These are phyloP conservation scores for Opeltia flavorubescens DNA, from an alignment of 495 filamentous ascomycete genomes.

Conservation along the genomic window DNA sequence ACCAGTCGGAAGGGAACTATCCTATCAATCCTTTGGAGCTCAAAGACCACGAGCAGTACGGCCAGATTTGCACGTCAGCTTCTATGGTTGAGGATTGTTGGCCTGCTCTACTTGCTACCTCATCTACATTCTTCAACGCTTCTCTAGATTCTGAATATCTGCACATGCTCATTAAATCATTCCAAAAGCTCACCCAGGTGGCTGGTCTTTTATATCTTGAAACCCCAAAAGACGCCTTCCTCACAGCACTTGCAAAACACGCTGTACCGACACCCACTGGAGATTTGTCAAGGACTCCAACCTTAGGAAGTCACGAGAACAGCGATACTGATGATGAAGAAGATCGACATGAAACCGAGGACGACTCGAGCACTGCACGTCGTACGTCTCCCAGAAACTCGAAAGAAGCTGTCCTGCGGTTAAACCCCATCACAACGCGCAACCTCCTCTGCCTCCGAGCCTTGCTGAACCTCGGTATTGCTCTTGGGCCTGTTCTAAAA, in stretches of 20 bases:
- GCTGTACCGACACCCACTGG: conserved; percentile 55
- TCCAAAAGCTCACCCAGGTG: conserved; percentile 93
- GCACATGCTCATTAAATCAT: conserved; percentile 78
- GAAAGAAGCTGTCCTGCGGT: conserved; percentile 19
- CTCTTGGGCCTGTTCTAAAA: conserved; percentile 69
- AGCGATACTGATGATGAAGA: background rate
- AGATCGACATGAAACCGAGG: conserved; percentile 1
- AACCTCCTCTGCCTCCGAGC: conserved; percentile 85
- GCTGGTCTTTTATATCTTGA: conserved; percentile 71
- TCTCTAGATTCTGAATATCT: conserved; percentile 90
- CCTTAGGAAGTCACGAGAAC: background rate
- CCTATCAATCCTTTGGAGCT: conserved; percentile 70
- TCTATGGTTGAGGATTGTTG: conserved; percentile 81
- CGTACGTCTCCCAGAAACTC: conserved; percentile 33
- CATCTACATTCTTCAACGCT: conserved; percentile 87
- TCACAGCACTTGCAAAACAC: conserved; percentile 85
- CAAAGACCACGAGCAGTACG: conserved; percentile 52
- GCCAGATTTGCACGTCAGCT: conserved; percentile 59
- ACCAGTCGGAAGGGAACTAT: conserved; percentile 25
- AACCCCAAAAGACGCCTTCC: conserved; percentile 84
- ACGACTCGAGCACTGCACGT: conserved; percentile 32
- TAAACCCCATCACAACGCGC: conserved; percentile 58
- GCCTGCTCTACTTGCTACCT: conserved; percentile 87
- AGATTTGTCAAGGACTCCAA: conserved; percentile 30
- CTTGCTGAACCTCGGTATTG: conserved; percentile 85